A percentile compares a stretch with the other conserved stretches of the same genome.
These are phyloP conservation scores for Raffaelea albimanens DNA, from an alignment of 2,329 filamentous ascomycete genomes.

Conservation along the genomic window DNA sequence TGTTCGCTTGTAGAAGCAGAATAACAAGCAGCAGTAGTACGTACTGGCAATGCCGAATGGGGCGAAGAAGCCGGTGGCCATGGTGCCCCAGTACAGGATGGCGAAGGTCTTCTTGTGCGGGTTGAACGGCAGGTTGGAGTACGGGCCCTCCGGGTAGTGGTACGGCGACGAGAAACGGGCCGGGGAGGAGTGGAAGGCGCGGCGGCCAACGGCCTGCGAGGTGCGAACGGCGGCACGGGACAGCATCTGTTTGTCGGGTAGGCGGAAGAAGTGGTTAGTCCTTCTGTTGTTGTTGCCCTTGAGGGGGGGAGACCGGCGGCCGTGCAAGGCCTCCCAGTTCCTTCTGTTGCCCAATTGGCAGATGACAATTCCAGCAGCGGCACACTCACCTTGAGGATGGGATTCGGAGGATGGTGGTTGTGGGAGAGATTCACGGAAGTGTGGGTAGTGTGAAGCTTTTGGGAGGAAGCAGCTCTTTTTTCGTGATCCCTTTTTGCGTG, in stretches of 20 bases:
- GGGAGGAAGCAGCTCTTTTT: constrained; percentile 6
- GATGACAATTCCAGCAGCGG: neutral
- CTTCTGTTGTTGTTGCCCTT: no score
- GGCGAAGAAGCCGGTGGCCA: constrained; percentile 44
- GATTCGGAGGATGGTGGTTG: neutral
- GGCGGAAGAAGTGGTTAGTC: neutral
- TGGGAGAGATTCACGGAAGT: neutral
- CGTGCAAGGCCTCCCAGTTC: neutral
- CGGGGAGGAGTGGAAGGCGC: constrained; percentile 88
- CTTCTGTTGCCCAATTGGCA: no score
- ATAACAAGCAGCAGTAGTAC: constrained; percentile 22
- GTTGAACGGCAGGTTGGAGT: constrained; percentile 96
- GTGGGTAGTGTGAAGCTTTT: neutral
- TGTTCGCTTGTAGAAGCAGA: neutral
- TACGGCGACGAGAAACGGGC: constrained; percentile 79
- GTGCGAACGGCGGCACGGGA: constrained; percentile 53
- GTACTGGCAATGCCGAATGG: constrained; percentile 56
- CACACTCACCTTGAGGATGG: neutral
- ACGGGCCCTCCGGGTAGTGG: constrained; percentile 96
- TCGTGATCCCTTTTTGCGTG: constrained; percentile 10
- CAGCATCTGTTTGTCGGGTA: constrained; percentile 58
- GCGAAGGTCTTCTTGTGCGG: constrained; percentile 80
- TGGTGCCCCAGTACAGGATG: constrained; percentile 71
- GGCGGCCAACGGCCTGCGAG: constrained; percentile 58
- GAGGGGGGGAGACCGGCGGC: no score